Percentiles rank a stretch among this genome's conserved stretches.
These are phyloP conservation scores for Anthracocystis walkeri DNA, from an alignment of 1,284 basidiomycete species.

Conservation along the genomic window DNA sequence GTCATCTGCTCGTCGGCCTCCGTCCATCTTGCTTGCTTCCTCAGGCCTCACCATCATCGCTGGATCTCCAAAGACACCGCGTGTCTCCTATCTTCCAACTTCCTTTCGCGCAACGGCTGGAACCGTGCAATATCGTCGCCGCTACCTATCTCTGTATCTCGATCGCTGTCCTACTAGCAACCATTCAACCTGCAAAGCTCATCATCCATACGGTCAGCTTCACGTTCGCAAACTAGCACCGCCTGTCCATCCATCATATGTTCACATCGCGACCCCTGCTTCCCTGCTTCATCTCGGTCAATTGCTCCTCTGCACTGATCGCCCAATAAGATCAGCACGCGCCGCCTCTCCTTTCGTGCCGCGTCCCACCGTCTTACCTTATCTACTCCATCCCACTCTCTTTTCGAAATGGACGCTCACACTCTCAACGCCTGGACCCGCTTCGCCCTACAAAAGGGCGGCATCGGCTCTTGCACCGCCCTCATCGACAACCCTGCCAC, in stretches of 20 bases:
- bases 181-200: background rate
- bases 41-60: background rate
- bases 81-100: background rate
- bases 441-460: conserved; percentile 68
- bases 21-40: background rate
- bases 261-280: background rate
- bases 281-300: background rate
- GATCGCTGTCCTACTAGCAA: background rate
- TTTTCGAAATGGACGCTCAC: conserved; percentile 62
- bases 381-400: background rate
- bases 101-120: conserved; percentile 2
- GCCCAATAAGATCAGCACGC: background rate
- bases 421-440: conserved; percentile 68
- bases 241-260: background rate
- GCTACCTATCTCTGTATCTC: background rate
- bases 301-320: background rate
- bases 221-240: background rate
- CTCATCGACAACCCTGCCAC: conserved; percentile 63
- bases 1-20: background rate
- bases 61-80: background rate
- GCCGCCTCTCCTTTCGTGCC: conserved; percentile 3
- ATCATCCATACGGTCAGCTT: background rate
- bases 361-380: background rate
- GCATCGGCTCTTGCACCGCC: conserved; percentile 66
- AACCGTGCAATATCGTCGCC: background rate